Evolutionary conservation across 441 rosid genomes (phyloP).

Genomic region (Jatropha podagrica): DNA sequence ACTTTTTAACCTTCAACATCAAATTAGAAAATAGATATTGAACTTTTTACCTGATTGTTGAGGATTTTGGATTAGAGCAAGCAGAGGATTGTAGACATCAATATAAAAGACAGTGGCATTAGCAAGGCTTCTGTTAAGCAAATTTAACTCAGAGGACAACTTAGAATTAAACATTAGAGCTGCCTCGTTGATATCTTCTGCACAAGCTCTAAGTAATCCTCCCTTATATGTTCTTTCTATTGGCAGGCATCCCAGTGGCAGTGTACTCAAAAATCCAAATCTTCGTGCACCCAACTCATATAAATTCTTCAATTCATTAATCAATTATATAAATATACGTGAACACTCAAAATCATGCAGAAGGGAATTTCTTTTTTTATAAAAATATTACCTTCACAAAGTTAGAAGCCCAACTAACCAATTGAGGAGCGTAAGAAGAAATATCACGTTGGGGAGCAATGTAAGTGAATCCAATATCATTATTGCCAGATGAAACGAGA

Average conservation of each 20-base stretch:
- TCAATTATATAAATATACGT: too few species aligned
- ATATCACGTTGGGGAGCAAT: conserved; percentile 33
- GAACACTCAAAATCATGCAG: too few species aligned
- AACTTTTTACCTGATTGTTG: conserved; percentile 36
- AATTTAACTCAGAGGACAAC: conserved; percentile 32
- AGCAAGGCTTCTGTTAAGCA: conserved; percentile 31
- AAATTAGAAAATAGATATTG: too few species aligned
- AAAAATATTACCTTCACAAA: conserved; percentile 41
- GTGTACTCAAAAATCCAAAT: conserved; percentile 46
- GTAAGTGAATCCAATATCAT: conserved; percentile 57
- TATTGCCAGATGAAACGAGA: conserved; percentile 38
- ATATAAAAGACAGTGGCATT: conserved; percentile 39
- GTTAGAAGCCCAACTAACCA: conserved; percentile 38
- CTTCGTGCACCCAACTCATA: conserved; percentile 54
- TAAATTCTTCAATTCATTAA: conserved; percentile 32
- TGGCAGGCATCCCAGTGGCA: conserved; percentile 70
- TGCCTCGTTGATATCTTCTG: conserved; percentile 35
- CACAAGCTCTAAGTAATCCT: conserved; percentile 42
- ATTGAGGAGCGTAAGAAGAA: conserved; percentile 37
- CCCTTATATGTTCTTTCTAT: conserved; percentile 49
- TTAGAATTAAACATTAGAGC: conserved; percentile 49
- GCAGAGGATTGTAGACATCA: conserved; percentile 50
- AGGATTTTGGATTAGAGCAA: conserved; percentile 42
- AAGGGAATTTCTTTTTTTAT: too few species aligned
- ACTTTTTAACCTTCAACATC: too few species aligned